Percentiles rank a stretch among this genome's conserved stretches.
These are phyloP conservation scores for Xylariaceae sp. DNA, from an alignment of 2,329 filamentous ascomycete genomes.

Conservation along the genomic window DNA sequence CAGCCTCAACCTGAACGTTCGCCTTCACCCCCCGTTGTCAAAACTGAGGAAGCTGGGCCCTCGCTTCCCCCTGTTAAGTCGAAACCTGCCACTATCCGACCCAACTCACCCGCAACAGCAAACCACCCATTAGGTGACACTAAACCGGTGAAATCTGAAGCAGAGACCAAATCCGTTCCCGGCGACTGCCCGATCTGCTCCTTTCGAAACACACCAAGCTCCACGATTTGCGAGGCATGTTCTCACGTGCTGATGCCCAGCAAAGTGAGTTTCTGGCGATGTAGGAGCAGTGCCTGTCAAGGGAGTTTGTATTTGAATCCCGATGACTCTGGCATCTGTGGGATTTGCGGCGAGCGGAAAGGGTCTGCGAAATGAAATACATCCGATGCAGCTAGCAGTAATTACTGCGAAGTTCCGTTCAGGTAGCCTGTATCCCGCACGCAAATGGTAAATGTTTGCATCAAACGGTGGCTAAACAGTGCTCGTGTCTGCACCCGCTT, in stretches of 20 bases:
- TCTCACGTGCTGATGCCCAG: constrained; percentile 59
- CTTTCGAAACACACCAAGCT: constrained; percentile 50
- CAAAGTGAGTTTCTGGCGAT: constrained; percentile 60
- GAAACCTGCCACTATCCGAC: constrained; percentile 9
- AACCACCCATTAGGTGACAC: neutral
- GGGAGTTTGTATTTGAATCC: constrained; percentile 60
- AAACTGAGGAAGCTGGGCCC: constrained; percentile 11
- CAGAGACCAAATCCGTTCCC: constrained; percentile 13
- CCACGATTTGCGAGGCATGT: constrained; percentile 62
- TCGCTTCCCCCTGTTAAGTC: constrained; percentile 4
- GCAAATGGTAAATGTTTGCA: neutral
- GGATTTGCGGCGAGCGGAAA: constrained; percentile 54
- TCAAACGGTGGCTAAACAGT: neutral
- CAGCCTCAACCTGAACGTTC: constrained; percentile 21
- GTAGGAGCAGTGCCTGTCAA: constrained; percentile 50
- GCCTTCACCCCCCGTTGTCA: constrained; percentile 12
- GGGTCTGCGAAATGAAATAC: constrained; percentile 9
- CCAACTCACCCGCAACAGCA: neutral
- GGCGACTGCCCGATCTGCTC: constrained; percentile 60
- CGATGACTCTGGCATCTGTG: constrained; percentile 64
- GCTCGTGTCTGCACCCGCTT: neutral
- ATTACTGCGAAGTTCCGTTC: neutral
- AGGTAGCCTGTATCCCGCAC: neutral
- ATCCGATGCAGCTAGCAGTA: constrained; percentile 9
- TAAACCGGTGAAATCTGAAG: neutral